These are phyloP conservation scores for Coemansia sp. DNA, from an alignment of 192 early-diverging fungal genomes.

Conservation along the genomic window DNA sequence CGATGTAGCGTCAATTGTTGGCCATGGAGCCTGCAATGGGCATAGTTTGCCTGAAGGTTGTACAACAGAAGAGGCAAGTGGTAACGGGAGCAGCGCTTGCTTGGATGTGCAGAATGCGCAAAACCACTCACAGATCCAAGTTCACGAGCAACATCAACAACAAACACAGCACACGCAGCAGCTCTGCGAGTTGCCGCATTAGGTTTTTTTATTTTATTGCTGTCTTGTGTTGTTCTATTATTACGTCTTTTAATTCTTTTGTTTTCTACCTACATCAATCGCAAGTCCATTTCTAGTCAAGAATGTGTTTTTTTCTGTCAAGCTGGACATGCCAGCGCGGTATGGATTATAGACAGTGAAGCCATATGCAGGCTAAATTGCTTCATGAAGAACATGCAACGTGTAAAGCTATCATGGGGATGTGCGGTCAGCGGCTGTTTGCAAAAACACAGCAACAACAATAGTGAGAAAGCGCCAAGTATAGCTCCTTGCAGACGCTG, in stretches of 20 bases:
- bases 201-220: conserved; percentile 1
- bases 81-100: conserved; percentile 21
- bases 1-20: conserved; percentile 20
- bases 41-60: conserved; percentile 18
- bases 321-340: neutral
- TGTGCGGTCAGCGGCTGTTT: neutral
- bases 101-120: conserved; percentile 36
- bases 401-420: neutral
- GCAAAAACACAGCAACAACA: neutral
- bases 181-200: conserved; percentile 54
- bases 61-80: conserved; percentile 13
- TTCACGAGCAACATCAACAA: conserved; percentile 25
- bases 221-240: conserved; percentile 16
- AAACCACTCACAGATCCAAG: conserved; percentile 24
- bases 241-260: conserved; percentile 13
- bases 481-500: neutral
- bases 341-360: neutral
- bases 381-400: neutral
- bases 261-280: neutral
- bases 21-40: conserved; percentile 16
- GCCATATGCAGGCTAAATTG: neutral
- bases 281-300: neutral
- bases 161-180: conserved; percentile 49
- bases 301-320: neutral
- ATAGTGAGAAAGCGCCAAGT: neutral